Evolutionary conservation across 75 land plant genomes (phyloP).

Genomic region (Cryptomeria japonica): DNA sequence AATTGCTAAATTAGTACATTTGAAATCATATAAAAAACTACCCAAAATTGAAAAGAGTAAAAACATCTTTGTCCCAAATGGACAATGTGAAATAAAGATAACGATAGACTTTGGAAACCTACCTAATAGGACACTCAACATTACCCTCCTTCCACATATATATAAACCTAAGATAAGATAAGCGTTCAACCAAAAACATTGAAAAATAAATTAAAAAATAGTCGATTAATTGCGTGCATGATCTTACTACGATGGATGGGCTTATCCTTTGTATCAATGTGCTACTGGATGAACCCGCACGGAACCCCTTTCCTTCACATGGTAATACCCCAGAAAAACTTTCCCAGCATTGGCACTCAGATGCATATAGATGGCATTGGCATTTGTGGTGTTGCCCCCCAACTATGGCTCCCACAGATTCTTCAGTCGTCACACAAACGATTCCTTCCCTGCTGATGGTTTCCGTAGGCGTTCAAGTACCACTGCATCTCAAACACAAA

Average conservation of each 20-base stretch:
- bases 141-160: no score
- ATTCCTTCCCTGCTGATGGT: not conserved
- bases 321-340: not conserved
- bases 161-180: no score
- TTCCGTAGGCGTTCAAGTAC: not conserved
- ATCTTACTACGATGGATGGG: not conserved
- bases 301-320: not conserved
- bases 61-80: no score
- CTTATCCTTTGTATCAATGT: not conserved
- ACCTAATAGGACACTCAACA: no score
- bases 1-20: no score
- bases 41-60: no score
- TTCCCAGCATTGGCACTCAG: not conserved
- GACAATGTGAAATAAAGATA: no score
- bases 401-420: not conserved
- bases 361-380: not conserved
- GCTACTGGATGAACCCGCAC: not conserved
- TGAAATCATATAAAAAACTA: no score
- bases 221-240: no score
- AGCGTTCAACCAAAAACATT: no score
- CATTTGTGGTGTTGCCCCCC: not conserved
- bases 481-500: not conserved
- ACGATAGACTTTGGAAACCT: no score
- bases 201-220: no score
- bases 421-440: not conserved